Evolutionary conservation across 139 green algal genomes (phyloP).

Genomic region (Marvania coccoides): DNA sequence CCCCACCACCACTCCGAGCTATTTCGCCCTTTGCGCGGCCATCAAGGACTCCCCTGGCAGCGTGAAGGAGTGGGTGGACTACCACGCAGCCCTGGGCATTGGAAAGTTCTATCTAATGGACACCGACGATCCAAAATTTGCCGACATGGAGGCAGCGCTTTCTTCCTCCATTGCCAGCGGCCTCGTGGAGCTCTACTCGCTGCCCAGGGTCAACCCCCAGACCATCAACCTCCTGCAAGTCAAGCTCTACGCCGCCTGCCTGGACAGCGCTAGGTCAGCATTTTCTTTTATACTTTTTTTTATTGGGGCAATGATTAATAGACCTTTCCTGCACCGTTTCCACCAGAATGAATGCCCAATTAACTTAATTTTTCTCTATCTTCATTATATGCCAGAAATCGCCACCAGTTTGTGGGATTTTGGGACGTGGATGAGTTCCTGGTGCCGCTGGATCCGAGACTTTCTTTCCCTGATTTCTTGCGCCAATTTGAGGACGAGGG

Average conservation of each 20-base stretch:
- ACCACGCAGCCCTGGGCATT: slow-evolving; percentile 8
- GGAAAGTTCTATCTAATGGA: slow-evolving; percentile 14
- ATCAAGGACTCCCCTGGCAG: slow-evolving; percentile 7
- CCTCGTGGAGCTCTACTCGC: not conserved
- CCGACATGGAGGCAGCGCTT: not conserved
- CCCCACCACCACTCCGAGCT: not conserved
- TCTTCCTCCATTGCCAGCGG: not conserved
- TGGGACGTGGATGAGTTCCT: slow-evolving; percentile 24
- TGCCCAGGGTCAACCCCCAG: slow-evolving; percentile 11
- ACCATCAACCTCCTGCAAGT: slow-evolving; percentile 15
- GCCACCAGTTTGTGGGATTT: slow-evolving; percentile 13
- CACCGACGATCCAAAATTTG: slow-evolving; percentile 1
- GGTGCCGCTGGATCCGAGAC: not conserved
- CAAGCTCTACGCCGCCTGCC: slow-evolving; percentile 6
- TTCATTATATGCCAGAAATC: not conserved
- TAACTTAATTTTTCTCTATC: not conserved
- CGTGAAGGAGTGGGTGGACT: slow-evolving; percentile 12
- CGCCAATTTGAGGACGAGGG: not conserved
- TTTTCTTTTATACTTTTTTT: not conserved
- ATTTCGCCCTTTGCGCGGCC: slow-evolving; percentile 5
- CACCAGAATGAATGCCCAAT: not conserved
- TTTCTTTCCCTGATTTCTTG: not conserved
- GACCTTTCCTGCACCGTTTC: not conserved
- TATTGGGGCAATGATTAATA: not conserved
- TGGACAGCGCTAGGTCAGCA: not conserved